These are phyloP conservation scores for Lolium rigidum DNA, from an alignment of 176 grass and related monocot species.

Conservation along the genomic window DNA sequence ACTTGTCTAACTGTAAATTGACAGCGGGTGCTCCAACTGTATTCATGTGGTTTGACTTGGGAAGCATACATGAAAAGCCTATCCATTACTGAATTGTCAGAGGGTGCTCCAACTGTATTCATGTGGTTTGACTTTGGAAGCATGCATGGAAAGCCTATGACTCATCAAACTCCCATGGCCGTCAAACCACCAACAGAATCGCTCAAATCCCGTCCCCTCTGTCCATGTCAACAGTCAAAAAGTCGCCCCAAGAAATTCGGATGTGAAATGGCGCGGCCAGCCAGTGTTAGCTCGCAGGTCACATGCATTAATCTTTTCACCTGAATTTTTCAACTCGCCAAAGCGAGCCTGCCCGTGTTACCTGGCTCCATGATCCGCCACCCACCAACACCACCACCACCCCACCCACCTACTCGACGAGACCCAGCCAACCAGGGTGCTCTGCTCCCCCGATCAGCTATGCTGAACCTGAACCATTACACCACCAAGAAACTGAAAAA, in stretches of 20 bases:
- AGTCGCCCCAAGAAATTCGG: constrained; percentile 11
- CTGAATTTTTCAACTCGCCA: constrained; percentile 20
- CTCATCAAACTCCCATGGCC: not conserved
- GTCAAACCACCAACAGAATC: constrained; percentile 38
- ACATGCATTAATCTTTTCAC: not conserved
- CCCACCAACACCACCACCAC: constrained; percentile 43
- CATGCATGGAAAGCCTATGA: not conserved
- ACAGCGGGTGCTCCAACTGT: too few relatives aligned
- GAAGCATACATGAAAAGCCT: too few relatives aligned
- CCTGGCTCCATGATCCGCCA: constrained; percentile 51
- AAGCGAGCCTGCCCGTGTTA: constrained; percentile 27
- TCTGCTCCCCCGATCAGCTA: not conserved
- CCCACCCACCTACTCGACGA: not conserved
- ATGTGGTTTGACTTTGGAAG: constrained; percentile 1
- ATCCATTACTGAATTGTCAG: too few relatives aligned
- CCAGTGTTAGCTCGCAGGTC: constrained; percentile 13
- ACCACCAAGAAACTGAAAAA: constrained; percentile 28
- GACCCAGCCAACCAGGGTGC: not conserved
- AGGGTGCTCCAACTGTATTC: not conserved
- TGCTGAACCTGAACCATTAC: constrained; percentile 3
- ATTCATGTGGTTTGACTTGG: too few relatives aligned
- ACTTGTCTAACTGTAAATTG: too few relatives aligned
- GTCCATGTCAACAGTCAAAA: constrained; percentile 42
- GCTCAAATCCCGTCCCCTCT: constrained; percentile 2
- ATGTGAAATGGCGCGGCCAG: not conserved